Evolutionary conservation across 1,139 yeast genomes (phyloP), one percentile per base, ranked within the genome.

Genomic region (Geotrichum fermentans): DNA sequence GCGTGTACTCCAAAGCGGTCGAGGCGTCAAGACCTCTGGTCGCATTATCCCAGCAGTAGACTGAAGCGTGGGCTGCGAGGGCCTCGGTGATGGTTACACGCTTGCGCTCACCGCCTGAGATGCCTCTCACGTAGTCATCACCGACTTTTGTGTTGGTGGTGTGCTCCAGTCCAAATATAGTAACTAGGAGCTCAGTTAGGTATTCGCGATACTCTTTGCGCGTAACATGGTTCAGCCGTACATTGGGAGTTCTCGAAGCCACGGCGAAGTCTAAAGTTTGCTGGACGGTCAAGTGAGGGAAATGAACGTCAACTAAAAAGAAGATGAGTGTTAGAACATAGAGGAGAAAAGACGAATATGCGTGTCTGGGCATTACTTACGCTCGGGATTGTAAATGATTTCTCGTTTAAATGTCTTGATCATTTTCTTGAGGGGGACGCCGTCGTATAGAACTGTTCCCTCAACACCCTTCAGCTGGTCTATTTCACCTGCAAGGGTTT

Each of bases 11-110:
- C 55, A 80, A 70, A 26, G 86, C 86, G 28, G 85, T 80, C 10
- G 85, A 77, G 17, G 86, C 79, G 67, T 81, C 87, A 55, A 81
- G 71, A 60, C 86, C 87, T 65, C 85, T 73, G 10, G 86, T 81
- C 16, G 85, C 80, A 59, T 81, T 81, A 69, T 81, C 87, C 83
- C 84, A 81, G 60, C 81, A 77, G 57, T 78, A 78, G 42, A 81
- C 64, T 6, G 77, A 69, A 33, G 78, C 82, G 46, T 75, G 69
- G 64, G 78, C 73, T 14, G 79, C 77, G 59, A 77, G 66, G 8
- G 82, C 81, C 43, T 79, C 84, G 14, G 79, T 80, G 51, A 78
- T 69, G 2, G 81, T 75, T 18, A 78, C 82, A 63, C 82, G 71
- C 63, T 78, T 78, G 52, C 81, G 67, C 61, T 78, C 81, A 62